Evolutionary conservation across 345 rosid species (phyloP).

Genomic region (Bretschneidera sinensis): DNA sequence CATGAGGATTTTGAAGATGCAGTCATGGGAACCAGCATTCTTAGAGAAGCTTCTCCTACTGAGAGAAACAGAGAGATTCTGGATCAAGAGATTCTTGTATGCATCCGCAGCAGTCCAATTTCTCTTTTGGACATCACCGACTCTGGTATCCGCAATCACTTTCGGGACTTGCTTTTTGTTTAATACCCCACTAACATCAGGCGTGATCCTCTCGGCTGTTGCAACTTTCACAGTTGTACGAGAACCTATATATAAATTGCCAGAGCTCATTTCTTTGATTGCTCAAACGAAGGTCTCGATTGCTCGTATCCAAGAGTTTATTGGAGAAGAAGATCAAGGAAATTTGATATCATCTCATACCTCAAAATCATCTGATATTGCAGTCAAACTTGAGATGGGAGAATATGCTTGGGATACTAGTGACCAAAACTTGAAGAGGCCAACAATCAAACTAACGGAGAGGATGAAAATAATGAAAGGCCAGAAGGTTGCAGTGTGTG

Average conservation of each 20-base stretch:
- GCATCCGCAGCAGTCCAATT: slow-evolving; percentile 50
- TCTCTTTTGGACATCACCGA: slow-evolving; percentile 60
- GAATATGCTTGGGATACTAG: slow-evolving; percentile 48
- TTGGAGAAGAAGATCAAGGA: slow-evolving; percentile 42
- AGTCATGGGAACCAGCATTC: slow-evolving; percentile 46
- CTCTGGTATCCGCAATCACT: slow-evolving; percentile 48
- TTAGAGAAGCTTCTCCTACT: slow-evolving; percentile 41
- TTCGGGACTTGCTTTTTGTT: slow-evolving; percentile 44
- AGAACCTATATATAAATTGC: slow-evolving; percentile 61
- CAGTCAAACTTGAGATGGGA: slow-evolving; percentile 31
- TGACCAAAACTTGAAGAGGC: slow-evolving; percentile 18
- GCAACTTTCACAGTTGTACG: slow-evolving; percentile 58
- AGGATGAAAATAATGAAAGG: slow-evolving; percentile 39
- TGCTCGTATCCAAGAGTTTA: slow-evolving; percentile 38
- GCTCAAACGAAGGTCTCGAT: slow-evolving; percentile 56
- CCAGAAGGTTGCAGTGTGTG: slow-evolving; percentile 61
- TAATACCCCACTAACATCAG: slow-evolving; percentile 38
- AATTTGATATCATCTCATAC: slow-evolving; percentile 15
- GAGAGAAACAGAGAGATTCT: slow-evolving; percentile 44
- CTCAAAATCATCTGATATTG: slow-evolving; percentile 20
- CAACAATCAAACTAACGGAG: slow-evolving; percentile 31
- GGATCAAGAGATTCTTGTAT: slow-evolving; percentile 45
- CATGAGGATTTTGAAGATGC: slow-evolving; percentile 50
- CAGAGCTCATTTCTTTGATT: slow-evolving; percentile 56
- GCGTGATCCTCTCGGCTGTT: slow-evolving; percentile 50